Evolutionary conservation across 2,329 filamentous ascomycete genomes (phyloP).

Genomic region (Diaporthe humulicola): DNA sequence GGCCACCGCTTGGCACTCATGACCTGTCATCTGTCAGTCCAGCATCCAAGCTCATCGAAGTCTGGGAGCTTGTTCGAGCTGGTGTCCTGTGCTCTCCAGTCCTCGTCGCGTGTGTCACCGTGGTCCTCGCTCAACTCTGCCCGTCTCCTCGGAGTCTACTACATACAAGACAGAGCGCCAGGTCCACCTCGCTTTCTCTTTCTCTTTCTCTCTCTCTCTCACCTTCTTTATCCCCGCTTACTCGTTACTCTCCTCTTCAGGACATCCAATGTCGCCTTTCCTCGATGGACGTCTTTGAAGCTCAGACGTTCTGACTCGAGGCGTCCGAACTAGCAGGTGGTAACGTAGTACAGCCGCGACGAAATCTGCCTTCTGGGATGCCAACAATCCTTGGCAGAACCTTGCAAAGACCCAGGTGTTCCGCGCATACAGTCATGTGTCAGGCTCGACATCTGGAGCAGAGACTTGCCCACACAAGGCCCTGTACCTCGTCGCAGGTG

Average conservation of each 20-base stretch:
- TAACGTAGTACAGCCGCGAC: not conserved
- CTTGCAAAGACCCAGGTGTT: not conserved
- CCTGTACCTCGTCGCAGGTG: constrained; percentile 7
- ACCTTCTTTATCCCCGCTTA: not conserved
- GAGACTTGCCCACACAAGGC: not conserved
- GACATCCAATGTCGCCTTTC: not conserved
- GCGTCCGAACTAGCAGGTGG: constrained; percentile 6
- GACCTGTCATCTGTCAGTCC: constrained; percentile 22
- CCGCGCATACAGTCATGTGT: constrained; percentile 1
- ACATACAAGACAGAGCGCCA: not conserved
- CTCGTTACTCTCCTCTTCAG: not conserved
- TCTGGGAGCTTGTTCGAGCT: not conserved
- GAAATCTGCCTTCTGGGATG: constrained; percentile 16
- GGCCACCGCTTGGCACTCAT: constrained; percentile 13
- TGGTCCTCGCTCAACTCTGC: not conserved
- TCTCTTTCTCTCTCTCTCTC: not conserved
- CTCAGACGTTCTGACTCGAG: constrained; percentile 5
- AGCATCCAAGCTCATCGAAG: not conserved
- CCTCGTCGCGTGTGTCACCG: not conserved
- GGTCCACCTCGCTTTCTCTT: constrained; percentile 3
- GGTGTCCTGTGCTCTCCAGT: not conserved
- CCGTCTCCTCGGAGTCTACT: not conserved
- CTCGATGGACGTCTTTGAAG: not conserved
- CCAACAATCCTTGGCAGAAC: constrained; percentile 14
- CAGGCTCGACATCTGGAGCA: constrained; percentile 5